These are phyloP conservation scores for Sugiyamaella valdiviana DNA, from an alignment of 805 yeast species.

Conservation along the genomic window DNA sequence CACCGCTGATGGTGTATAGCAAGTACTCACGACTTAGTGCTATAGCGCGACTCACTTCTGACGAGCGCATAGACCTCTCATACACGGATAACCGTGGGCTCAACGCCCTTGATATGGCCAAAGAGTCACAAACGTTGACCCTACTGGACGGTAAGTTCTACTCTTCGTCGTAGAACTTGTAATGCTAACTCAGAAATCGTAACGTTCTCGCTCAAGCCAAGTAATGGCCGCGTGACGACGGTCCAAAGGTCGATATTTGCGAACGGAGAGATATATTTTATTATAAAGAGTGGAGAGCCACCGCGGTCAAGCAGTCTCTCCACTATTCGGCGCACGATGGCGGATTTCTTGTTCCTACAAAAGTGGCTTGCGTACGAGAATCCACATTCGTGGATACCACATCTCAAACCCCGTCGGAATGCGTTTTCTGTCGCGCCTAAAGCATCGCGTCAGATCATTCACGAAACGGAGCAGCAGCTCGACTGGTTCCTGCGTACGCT, in stretches of 20 bases:
- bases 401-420: constrained; percentile 24
- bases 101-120: constrained; percentile 33
- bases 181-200: constrained; percentile 1
- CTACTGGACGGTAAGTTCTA: constrained; percentile 20
- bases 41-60: constrained; percentile 44
- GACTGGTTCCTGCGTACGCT: constrained; percentile 46
- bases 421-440: constrained; percentile 28
- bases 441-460: constrained; percentile 26
- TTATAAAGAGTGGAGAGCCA: constrained; percentile 16
- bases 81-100: constrained; percentile 27
- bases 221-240: constrained; percentile 7
- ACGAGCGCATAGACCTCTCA: constrained; percentile 43
- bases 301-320: constrained; percentile 14
- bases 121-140: constrained; percentile 22
- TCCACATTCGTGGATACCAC: constrained; percentile 36
- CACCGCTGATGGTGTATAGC: constrained; percentile 67
- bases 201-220: constrained; percentile 6
- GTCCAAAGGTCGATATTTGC: constrained; percentile 12
- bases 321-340: constrained; percentile 27
- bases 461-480: constrained; percentile 40
- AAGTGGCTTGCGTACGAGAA: constrained; percentile 30
- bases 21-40: constrained; percentile 64
- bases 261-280: constrained; percentile 22
- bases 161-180: not conserved
- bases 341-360: constrained; percentile 31